Evolutionary conservation across 1,139 yeast genomes (phyloP).

Genomic region (Yamadazyma triangularis): DNA sequence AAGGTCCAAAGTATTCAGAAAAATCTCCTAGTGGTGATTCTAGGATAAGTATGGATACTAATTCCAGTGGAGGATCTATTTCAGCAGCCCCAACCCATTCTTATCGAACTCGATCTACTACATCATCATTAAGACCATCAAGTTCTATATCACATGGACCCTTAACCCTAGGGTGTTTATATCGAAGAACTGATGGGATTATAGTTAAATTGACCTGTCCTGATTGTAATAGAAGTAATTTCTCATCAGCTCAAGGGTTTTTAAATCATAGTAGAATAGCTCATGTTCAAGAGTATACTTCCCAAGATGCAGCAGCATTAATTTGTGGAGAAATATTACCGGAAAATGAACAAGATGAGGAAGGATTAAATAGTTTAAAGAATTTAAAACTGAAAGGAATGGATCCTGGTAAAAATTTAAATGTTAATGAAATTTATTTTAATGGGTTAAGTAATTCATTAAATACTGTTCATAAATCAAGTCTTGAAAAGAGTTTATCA

Average conservation of each 20-base stretch:
- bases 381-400: slow-evolving; percentile 36
- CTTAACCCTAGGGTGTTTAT: slow-evolving; percentile 51
- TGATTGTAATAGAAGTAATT: slow-evolving; percentile 62
- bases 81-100: slow-evolving; percentile 15
- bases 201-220: slow-evolving; percentile 66
- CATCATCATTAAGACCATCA: slow-evolving; percentile 44
- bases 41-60: slow-evolving; percentile 1
- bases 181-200: slow-evolving; percentile 68
- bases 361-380: slow-evolving; percentile 44
- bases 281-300: slow-evolving; percentile 65
- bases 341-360: slow-evolving; percentile 56
- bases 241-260: slow-evolving; percentile 77
- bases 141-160: slow-evolving; percentile 5
- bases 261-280: slow-evolving; percentile 73
- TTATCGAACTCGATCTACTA: slow-evolving; percentile 47
- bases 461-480: slow-evolving; percentile 10
- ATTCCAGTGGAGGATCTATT: neutral
- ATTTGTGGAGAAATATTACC: slow-evolving; percentile 61
- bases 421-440: slow-evolving; percentile 37
- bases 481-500: slow-evolving; percentile 9
- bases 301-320: slow-evolving; percentile 73
- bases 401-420: slow-evolving; percentile 38
- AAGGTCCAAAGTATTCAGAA: neutral
- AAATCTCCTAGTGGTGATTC: too few species aligned
- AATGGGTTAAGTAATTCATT: slow-evolving; percentile 25